Evolutionary conservation across 2,329 filamentous ascomycete genomes (phyloP).

Genomic region (Ophiognomonia clavigignenti-juglandacearum): DNA sequence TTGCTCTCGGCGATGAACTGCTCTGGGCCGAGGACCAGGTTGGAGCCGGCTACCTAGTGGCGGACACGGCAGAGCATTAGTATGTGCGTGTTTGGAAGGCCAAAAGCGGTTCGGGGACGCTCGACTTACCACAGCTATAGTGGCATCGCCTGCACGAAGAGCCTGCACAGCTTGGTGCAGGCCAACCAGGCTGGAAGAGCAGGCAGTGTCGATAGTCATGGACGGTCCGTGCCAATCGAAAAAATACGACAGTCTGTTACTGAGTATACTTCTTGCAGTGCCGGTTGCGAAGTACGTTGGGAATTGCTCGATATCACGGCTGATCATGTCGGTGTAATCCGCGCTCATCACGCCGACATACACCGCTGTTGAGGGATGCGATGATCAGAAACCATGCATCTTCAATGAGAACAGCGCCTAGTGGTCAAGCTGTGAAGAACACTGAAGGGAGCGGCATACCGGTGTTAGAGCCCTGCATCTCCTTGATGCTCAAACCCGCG

Average conservation of each 20-base stretch:
- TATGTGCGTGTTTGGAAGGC: no score
- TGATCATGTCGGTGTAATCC: slow-evolving; percentile 21
- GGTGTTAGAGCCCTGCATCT: slow-evolving; percentile 20
- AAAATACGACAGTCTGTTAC: slow-evolving; percentile 35
- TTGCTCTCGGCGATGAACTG: slow-evolving; percentile 29
- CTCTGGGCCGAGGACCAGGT: slow-evolving; percentile 27
- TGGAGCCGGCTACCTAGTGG: no score
- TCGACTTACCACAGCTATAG: no score
- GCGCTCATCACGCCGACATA: slow-evolving; percentile 22
- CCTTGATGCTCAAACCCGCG: slow-evolving; percentile 17
- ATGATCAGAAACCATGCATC: no score
- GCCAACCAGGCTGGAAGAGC: slow-evolving; percentile 33
- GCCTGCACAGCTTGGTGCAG: slow-evolving; percentile 32
- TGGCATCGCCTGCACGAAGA: slow-evolving; percentile 27
- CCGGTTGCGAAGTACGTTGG: slow-evolving; percentile 28
- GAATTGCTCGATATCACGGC: slow-evolving; percentile 14
- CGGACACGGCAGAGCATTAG: no score
- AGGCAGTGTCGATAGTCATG: slow-evolving; percentile 39
- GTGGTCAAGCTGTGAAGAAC: no score
- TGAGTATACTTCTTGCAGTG: slow-evolving; percentile 23
- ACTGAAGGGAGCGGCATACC: no score
- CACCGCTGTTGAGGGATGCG: no score
- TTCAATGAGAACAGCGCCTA: no score
- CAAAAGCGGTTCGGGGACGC: no score
- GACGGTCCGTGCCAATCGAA: no score